phyloP scores from a whole-genome alignment of 495 filamentous ascomycete species.

The Pyrenula massariospora region DNA sequence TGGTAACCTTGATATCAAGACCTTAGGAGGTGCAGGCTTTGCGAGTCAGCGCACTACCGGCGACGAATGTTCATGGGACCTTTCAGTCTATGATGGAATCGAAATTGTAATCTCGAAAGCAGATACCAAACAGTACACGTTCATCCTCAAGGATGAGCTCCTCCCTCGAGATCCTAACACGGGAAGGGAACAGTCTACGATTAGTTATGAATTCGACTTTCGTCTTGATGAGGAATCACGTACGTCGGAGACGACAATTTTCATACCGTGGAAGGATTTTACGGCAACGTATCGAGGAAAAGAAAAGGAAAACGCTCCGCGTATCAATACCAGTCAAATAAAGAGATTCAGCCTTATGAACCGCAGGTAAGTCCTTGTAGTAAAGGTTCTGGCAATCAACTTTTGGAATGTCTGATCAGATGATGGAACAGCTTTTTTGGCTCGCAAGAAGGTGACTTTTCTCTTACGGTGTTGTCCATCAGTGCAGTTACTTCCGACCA shows the following conservation, averaged over 20 bases:
- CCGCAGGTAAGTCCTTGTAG: slow-evolving; percentile 45
- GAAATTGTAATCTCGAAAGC: slow-evolving; percentile 23
- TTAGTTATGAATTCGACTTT: slow-evolving; percentile 35
- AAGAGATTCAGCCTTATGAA: slow-evolving; percentile 64
- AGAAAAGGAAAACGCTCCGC: slow-evolving; percentile 38
- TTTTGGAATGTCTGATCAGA: neutral
- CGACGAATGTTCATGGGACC: slow-evolving; percentile 38
- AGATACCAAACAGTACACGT: slow-evolving; percentile 51
- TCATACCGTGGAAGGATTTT: slow-evolving; percentile 49
- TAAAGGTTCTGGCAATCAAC: slow-evolving; percentile 4
- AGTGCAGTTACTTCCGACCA: slow-evolving; percentile 15
- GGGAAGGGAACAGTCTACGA: slow-evolving; percentile 48
- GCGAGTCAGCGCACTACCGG: slow-evolving; percentile 59
- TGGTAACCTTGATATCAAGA: slow-evolving; percentile 59
- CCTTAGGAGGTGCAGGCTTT: slow-evolving; percentile 73
- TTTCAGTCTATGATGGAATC: slow-evolving; percentile 43
- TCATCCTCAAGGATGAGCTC: slow-evolving; percentile 60
- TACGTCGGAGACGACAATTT: slow-evolving; percentile 12
- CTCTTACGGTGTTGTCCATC: slow-evolving; percentile 42
- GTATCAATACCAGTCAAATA: slow-evolving; percentile 44
- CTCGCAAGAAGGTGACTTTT: slow-evolving; percentile 57
- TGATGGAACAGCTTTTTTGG: slow-evolving; percentile 54
- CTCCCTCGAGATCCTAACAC: slow-evolving; percentile 29
- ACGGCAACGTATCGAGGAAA: slow-evolving; percentile 63
- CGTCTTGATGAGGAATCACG: slow-evolving; percentile 6